Conservation (phyloP, 2,329 filamentous ascomycete species). For the Teratosphaeriaceae sp. region DNA sequence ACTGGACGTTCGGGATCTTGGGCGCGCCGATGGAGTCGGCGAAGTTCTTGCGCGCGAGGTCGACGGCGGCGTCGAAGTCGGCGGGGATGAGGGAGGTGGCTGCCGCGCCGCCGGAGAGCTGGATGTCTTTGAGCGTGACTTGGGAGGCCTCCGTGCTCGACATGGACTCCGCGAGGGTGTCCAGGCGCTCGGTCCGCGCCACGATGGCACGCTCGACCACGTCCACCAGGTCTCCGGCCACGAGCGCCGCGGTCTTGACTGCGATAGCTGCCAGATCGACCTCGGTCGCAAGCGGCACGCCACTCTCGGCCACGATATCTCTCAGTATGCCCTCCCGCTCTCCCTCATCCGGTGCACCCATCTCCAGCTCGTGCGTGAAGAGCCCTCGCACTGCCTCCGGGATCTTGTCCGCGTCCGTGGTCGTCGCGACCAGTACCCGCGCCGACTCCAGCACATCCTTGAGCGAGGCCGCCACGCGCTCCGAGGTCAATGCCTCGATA, state of each 20-base stretch:
- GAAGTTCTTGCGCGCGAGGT: slow-evolving; percentile 95
- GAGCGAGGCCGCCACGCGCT: slow-evolving; percentile 82
- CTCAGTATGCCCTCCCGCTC: slow-evolving; percentile 84
- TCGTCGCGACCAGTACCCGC: slow-evolving; percentile 84
- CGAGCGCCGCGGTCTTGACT: slow-evolving; percentile 89
- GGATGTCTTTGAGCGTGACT: slow-evolving; percentile 68
- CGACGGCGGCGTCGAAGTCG: slow-evolving; percentile 90
- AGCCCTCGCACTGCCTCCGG: slow-evolving; percentile 82
- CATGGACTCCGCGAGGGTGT: slow-evolving; percentile 56
- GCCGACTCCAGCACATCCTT: slow-evolving; percentile 75
- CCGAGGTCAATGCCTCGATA: slow-evolving; percentile 83
- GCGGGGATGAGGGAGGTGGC: slow-evolving; percentile 70
- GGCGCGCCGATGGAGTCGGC: slow-evolving; percentile 95
- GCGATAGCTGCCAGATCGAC: slow-evolving; percentile 81
- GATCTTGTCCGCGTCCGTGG: slow-evolving; percentile 90
- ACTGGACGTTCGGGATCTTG: slow-evolving; percentile 97
- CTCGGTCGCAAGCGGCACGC: slow-evolving; percentile 70
- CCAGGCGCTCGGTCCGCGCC: slow-evolving; percentile 67
- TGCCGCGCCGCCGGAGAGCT: slow-evolving; percentile 75
- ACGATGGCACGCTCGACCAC: slow-evolving; percentile 85
- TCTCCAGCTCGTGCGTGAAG: slow-evolving; percentile 93
- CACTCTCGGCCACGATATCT: slow-evolving; percentile 68
- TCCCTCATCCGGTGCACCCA: slow-evolving; percentile 84
- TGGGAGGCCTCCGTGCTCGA: slow-evolving; percentile 23
- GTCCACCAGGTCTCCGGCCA: slow-evolving; percentile 85